Evolutionary conservation across 2,329 filamentous ascomycete genomes (phyloP).

Genomic region (Geosmithia flava): DNA sequence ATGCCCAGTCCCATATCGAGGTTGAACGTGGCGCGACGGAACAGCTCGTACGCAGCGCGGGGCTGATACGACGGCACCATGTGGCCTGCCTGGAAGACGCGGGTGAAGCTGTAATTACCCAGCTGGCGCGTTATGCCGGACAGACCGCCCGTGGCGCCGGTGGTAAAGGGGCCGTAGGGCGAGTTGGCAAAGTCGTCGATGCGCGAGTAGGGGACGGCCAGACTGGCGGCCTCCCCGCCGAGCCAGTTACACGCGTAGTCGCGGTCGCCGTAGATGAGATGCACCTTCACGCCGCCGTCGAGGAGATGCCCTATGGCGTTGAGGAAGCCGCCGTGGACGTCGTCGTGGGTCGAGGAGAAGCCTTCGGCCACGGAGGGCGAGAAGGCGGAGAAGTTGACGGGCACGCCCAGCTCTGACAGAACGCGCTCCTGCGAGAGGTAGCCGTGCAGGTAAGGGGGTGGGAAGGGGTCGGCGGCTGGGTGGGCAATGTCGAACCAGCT

Average conservation of each 20-base stretch:
- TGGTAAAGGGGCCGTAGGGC: conserved; percentile 58
- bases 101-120: conserved; percentile 57
- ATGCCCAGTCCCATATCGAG: conserved; percentile 42
- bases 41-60: conserved; percentile 41
- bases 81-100: conserved; percentile 55
- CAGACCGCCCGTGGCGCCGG: conserved; percentile 42
- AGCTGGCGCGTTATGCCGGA: conserved; percentile 58
- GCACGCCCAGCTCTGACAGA: conserved; percentile 46
- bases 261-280: conserved; percentile 48
- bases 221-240: conserved; percentile 49
- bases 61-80: conserved; percentile 49
- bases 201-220: conserved; percentile 43
- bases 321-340: conserved; percentile 37
- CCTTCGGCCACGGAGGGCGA: conserved; percentile 28
- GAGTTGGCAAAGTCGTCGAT: conserved; percentile 37
- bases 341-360: conserved; percentile 50
- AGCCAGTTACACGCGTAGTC: conserved; percentile 49
- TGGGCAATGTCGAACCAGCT: conserved; percentile 51
- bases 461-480: conserved; percentile 44
- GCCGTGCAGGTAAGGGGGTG: conserved; percentile 44
- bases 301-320: conserved; percentile 45
- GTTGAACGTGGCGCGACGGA: conserved; percentile 44
- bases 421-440: conserved; percentile 49
- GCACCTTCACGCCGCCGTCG: conserved; percentile 51
- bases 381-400: conserved; percentile 42